Conservation (phyloP, 139 green algal genomes). For the Yamagishiella unicocca region DNA sequence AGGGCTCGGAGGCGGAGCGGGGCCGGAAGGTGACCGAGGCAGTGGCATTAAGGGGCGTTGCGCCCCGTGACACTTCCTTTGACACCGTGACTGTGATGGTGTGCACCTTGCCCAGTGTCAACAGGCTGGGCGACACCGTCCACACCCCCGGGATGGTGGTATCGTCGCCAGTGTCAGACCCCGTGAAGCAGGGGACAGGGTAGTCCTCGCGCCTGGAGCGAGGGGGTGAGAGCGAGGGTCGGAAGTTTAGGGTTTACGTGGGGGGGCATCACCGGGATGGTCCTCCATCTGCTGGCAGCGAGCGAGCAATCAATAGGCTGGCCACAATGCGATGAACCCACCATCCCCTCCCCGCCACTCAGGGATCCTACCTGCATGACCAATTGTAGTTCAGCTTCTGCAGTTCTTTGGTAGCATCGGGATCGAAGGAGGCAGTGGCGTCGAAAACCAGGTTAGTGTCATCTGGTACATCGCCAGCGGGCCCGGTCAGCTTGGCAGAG, state of each 20-base stretch:
- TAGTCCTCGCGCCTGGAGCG: slow-evolving; percentile 11
- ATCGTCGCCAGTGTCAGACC: neutral
- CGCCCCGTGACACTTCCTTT: neutral
- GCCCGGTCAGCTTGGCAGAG: neutral
- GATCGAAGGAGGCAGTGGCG: neutral
- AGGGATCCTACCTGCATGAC: slow-evolving; percentile 5
- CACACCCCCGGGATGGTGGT: neutral
- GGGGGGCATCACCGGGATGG: too few species aligned
- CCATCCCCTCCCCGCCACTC: too few species aligned
- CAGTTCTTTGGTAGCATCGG: neutral
- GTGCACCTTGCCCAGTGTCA: neutral
- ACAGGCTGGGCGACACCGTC: neutral
- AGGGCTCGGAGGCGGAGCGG: neutral
- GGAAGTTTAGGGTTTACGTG: too few species aligned
- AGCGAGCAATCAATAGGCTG: too few species aligned
- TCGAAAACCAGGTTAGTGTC: neutral
- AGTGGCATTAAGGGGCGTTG: neutral
- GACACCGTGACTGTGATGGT: slow-evolving; percentile 18
- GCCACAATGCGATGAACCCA: too few species aligned
- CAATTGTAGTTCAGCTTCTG: slow-evolving; percentile 7
- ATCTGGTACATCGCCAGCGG: neutral
- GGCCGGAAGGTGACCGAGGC: neutral
- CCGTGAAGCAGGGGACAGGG: slow-evolving; percentile 31
- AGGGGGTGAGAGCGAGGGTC: neutral
- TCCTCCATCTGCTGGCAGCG: too few species aligned